A percentile compares a stretch with the other conserved stretches of the same genome.
Conservation (phyloP, 2,329 filamentous ascomycete species). For the Alternaria ventricosa region DNA sequence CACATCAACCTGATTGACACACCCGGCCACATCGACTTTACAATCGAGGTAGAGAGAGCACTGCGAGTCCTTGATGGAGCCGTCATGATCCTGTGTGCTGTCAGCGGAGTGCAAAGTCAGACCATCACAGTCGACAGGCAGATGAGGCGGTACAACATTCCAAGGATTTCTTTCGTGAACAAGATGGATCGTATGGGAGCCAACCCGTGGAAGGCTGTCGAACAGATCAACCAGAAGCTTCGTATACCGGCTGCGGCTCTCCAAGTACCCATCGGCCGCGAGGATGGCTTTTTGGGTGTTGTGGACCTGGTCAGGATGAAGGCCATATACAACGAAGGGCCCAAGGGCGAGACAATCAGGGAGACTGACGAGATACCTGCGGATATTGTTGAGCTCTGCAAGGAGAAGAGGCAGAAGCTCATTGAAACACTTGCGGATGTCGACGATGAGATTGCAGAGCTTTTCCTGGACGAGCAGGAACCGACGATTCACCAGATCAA, state of each 20-base stretch:
- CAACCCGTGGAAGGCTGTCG: constrained; percentile 96
- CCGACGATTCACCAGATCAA: constrained; percentile 86
- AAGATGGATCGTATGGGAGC: constrained; percentile 99
- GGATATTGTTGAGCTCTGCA: constrained; percentile 75
- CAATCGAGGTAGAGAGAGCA: constrained; percentile 96
- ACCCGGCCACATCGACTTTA: constrained; percentile 98
- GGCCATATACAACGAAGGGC: constrained; percentile 89
- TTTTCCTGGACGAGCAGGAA: constrained; percentile 86
- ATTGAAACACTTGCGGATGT: constrained; percentile 97
- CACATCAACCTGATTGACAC: constrained; percentile 99
- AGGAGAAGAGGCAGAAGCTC: constrained; percentile 82
- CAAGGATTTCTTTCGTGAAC: constrained; percentile 94
- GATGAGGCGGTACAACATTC: constrained; percentile 98
- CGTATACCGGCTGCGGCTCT: constrained; percentile 91
- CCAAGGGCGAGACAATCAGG: constrained; percentile 75
- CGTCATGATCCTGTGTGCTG: constrained; percentile 97
- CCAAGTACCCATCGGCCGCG: constrained; percentile 90
- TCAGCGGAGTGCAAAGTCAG: constrained; percentile 95
- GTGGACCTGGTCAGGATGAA: constrained; percentile 93
- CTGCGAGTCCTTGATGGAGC: constrained; percentile 94
- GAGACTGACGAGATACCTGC: constrained; percentile 81
- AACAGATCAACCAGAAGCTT: constrained; percentile 96
- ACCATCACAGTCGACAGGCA: constrained; percentile 98
- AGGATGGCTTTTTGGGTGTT: constrained; percentile 91
- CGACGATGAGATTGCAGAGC: constrained; percentile 95